Base-by-base conservation (phyloP, 441 rosid species). In the Gossypium aridum region DNA sequence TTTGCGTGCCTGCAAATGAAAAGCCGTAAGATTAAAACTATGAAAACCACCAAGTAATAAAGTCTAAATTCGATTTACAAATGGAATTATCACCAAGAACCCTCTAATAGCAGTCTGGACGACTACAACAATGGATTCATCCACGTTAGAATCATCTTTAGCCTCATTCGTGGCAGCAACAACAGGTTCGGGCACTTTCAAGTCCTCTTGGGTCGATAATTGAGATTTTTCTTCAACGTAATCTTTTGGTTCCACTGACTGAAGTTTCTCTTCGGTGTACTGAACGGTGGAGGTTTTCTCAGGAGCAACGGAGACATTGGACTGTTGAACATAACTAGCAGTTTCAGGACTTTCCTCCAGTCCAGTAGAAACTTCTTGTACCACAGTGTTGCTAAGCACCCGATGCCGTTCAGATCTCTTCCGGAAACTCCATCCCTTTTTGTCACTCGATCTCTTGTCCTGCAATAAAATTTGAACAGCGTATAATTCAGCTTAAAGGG, bases 1-100 rank as follows among this genome's bases (percentile, higher is more conserved):
- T 78, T 74, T 91, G 47, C 78, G 81, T 74, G 90, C 97, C 98
- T 96, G 77, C 69, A 75, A 74, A 75, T 20, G 71, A 70, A 25
- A 70, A 37, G 10, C 69, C 19, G 5, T 20, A 49, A 25, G 16
- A 81, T 53, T 6, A 70, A 73, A 64, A 20, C 60, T 65, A 64
- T 75, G 79, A 76, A 19, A 16, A 56, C 22, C 39, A 45, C 25
- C 16, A n/a, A 9, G 7, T 55, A 14, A 8, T 55, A 22, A 10
- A 57, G 56, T 66, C 3, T 56, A 39, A 65, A 55, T 66, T 22
- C 6, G 1, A 14, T 20, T 37, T 37, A 10, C 4, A 4, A 49
- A 22, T 9, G 54, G 17, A 34, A 39, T 14, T 3, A 7, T 75
- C 10, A 75, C 77, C 77, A 66, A 55, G 34, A 65, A 65, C 19